A percentile compares a stretch with the other conserved stretches of the same genome.
Evolutionary conservation across 1,284 basidiomycete species (phyloP).

Genomic region (Uromyces viciae-fabae): DNA sequence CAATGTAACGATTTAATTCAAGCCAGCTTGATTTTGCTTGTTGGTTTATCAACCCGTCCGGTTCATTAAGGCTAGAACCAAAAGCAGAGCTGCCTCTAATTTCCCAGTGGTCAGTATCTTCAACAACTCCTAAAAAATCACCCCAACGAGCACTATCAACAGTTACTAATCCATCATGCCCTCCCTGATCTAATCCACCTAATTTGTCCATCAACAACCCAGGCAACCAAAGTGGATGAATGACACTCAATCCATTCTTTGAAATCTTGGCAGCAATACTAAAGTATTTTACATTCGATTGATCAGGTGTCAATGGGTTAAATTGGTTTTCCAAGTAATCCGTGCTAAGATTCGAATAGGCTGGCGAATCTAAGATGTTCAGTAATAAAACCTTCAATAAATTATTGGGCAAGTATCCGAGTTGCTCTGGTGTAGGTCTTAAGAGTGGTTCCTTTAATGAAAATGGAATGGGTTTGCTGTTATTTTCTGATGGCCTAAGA

Average conservation of each 20-base stretch:
- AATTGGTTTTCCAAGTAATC: constrained; percentile 77
- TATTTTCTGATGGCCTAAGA: not conserved
- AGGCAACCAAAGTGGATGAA: constrained; percentile 95
- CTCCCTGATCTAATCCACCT: constrained; percentile 66
- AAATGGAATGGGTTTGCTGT: constrained; percentile 14
- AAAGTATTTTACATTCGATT: constrained; percentile 78
- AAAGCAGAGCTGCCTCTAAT: constrained; percentile 70
- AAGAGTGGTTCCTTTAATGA: constrained; percentile 39
- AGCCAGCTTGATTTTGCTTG: constrained; percentile 24
- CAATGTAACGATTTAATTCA: constrained; percentile 35
- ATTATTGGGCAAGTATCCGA: constrained; percentile 61
- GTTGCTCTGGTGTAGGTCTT: not conserved
- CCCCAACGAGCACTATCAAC: constrained; percentile 87
- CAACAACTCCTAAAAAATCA: constrained; percentile 77
- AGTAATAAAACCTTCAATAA: constrained; percentile 80
- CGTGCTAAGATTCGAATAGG: constrained; percentile 90
- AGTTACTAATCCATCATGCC: constrained; percentile 91
- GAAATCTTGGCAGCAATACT: constrained; percentile 74
- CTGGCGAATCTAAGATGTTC: constrained; percentile 90
- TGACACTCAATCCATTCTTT: constrained; percentile 65
- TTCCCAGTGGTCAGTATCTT: constrained; percentile 95
- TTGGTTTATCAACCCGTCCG: not conserved
- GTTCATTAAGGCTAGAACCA: constrained; percentile 47
- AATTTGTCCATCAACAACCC: constrained; percentile 81
- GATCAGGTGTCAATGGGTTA: constrained; percentile 83